Base-by-base conservation (phyloP, 306 rosid genomes). In the Leucaena leucocephala region DNA sequence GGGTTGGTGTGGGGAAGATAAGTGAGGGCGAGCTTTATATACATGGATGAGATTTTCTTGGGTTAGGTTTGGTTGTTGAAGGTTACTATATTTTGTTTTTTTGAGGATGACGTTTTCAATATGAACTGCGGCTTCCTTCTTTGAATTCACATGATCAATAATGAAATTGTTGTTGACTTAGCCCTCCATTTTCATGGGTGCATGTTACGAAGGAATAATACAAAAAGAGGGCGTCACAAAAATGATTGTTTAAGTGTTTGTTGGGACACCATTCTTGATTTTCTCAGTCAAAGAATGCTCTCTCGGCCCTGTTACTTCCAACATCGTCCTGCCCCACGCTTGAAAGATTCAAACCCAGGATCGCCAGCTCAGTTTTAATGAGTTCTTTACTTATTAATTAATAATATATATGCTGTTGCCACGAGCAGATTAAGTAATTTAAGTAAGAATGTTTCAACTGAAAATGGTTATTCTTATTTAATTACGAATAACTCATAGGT, bases 201-300 rank as follows among this genome's bases (percentile, higher is more conserved):
- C 65, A 71, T 46, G 38, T 33, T 19, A 65, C 2, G 17, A 48
- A 2, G 16, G 1, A 22, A 9, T 9, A 1, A 10, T 54, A 40
- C 49, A 40, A 9, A 27, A 66, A 66, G 34, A 4, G 10, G n/a
- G 33, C 35, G 14, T 42, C 35, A n/a, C 34, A 67, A 1, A 40
- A 39, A 4, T 67, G 6, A 17, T 68, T 43, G 33, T 59, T 71
- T 61, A 14, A 34, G 39, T 35, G 73, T 67, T 72, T 74, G 45
- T 34, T 49, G 63, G 79, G 36, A 64, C 75, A 34, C 86, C 86
- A 79, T 48, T 68, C 74, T 71, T 75, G 78, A 82, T 55, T 85
- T 71, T 58, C 65, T 40, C 10, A 59, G 86, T 82, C 84, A 79
- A 82, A 76, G 1, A 11, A 40, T 58, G 42, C 27, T 36, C 73